These are phyloP conservation scores for Colletotrichum sp. DNA, from an alignment of 2,329 filamentous ascomycete genomes.

Conservation along the genomic window DNA sequence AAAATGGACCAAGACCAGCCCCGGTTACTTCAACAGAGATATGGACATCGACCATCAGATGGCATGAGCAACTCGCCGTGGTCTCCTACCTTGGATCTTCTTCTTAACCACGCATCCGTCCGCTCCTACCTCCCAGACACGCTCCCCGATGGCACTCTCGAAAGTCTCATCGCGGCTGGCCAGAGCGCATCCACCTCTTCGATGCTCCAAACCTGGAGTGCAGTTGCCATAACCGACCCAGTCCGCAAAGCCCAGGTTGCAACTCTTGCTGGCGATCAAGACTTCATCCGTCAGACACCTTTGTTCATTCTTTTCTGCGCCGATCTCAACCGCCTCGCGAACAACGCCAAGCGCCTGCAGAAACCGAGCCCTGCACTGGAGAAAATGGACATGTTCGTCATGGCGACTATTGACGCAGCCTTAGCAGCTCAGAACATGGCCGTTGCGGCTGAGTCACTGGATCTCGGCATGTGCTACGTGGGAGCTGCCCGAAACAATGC, in stretches of 20 bases:
- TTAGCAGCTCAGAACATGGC: not conserved
- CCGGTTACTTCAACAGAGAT: not conserved
- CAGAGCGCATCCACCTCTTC: constrained; percentile 38
- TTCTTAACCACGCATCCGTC: constrained; percentile 34
- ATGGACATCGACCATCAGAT: not conserved
- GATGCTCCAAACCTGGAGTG: constrained; percentile 39
- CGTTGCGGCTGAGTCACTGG: not conserved
- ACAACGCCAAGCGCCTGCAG: constrained; percentile 21
- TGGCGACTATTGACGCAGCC: not conserved
- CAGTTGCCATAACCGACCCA: constrained; percentile 30
- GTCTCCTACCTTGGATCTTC: not conserved
- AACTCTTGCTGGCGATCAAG: constrained; percentile 31
- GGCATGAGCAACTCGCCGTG: not conserved
- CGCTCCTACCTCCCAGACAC: constrained; percentile 29
- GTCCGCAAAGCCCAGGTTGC: constrained; percentile 31
- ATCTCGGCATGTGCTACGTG: not conserved
- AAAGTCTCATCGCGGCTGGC: constrained; percentile 33
- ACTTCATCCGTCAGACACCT: constrained; percentile 34
- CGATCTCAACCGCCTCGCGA: constrained; percentile 33
- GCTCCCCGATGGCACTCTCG: constrained; percentile 29
- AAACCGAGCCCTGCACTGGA: not conserved
- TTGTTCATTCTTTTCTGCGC: constrained; percentile 37
- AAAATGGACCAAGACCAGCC: not conserved
- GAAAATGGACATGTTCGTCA: not conserved
- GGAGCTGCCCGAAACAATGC: not conserved